Percentiles rank a stretch among this genome's conserved stretches.
Evolutionary conservation across 352 stramenopile genomes (phyloP).

Genomic region (Pythium brassicae): DNA sequence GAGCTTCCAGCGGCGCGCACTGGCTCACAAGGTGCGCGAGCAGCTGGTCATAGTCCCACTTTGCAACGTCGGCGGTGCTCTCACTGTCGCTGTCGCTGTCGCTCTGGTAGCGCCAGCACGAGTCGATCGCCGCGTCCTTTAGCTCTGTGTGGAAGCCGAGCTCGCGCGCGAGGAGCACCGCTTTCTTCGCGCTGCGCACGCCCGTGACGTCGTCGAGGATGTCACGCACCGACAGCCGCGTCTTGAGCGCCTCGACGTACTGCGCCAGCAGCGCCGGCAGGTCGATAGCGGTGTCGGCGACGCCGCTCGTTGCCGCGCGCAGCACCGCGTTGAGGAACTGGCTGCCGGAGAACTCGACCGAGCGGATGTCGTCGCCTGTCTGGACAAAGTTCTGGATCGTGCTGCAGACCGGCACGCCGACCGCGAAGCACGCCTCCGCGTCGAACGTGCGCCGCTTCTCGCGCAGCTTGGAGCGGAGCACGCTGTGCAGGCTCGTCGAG

Average conservation of each 20-base stretch:
- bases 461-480: constrained; percentile 66
- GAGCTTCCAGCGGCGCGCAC: constrained; percentile 32
- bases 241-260: constrained; percentile 50
- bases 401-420: constrained; percentile 90
- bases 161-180: constrained; percentile 92
- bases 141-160: constrained; percentile 85
- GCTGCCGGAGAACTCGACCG: constrained; percentile 89
- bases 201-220: constrained; percentile 93
- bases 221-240: constrained; percentile 49
- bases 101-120: constrained; percentile 32
- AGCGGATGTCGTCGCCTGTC: constrained; percentile 88
- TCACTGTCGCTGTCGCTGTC: constrained; percentile 13
- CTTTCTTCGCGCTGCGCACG: constrained; percentile 84
- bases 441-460: constrained; percentile 89
- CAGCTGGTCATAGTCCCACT: constrained; percentile 56
- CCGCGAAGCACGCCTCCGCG: constrained; percentile 69
- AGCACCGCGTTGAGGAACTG: constrained; percentile 85
- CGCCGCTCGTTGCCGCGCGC: constrained; percentile 21
- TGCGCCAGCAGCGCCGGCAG: constrained; percentile 66
- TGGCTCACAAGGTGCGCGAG: constrained; percentile 46
- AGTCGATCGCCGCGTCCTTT: constrained; percentile 55
- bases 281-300: constrained; percentile 24
- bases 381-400: constrained; percentile 92
- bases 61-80: constrained; percentile 26
- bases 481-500: constrained; percentile 62